These are phyloP conservation scores for Guillardia theta DNA, from an alignment of 78 protist genomes.

Conservation along the genomic window DNA sequence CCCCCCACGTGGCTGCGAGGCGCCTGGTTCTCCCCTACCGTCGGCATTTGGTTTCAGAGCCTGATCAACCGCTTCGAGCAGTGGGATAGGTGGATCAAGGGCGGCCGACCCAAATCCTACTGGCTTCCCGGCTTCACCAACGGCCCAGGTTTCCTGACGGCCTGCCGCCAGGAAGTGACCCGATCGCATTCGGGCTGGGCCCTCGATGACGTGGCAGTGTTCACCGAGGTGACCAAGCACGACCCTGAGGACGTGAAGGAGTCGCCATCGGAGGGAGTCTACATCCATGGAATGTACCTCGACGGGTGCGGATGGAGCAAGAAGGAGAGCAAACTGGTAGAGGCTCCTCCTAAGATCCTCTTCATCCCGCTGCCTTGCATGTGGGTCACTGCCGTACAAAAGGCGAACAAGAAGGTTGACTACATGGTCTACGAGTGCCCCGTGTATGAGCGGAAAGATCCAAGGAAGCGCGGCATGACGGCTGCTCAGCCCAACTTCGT, in stretches of 20 bases:
- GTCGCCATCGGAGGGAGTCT: constrained; percentile 78
- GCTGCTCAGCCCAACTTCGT: constrained; percentile 64
- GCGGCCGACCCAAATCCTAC: constrained; percentile 66
- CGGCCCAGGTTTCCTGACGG: constrained; percentile 85
- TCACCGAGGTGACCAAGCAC: constrained; percentile 60
- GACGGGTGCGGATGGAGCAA: constrained; percentile 88
- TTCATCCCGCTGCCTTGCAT: constrained; percentile 71
- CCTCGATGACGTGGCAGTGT: constrained; percentile 67
- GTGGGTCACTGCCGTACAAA: constrained; percentile 59
- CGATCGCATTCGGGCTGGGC: constrained; percentile 84
- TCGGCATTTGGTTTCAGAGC: constrained; percentile 77
- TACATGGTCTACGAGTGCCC: constrained; percentile 76
- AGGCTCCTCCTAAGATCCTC: constrained; percentile 71
- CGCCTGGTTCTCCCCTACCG: constrained; percentile 69
- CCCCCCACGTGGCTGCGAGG: constrained; percentile 62
- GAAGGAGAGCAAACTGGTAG: constrained; percentile 50
- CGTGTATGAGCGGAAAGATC: constrained; percentile 60
- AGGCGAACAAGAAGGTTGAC: not conserved
- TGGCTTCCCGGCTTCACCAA: constrained; percentile 85
- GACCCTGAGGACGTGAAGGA: constrained; percentile 48
- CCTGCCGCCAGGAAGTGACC: constrained; percentile 82
- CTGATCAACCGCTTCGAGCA: constrained; percentile 66
- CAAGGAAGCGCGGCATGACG: constrained; percentile 51
- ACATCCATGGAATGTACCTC: constrained; percentile 81
- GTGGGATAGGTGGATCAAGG: constrained; percentile 63